Conservation (phyloP, 1,139 yeast species). For the Protomyces lactucae-debilis region DNA sequence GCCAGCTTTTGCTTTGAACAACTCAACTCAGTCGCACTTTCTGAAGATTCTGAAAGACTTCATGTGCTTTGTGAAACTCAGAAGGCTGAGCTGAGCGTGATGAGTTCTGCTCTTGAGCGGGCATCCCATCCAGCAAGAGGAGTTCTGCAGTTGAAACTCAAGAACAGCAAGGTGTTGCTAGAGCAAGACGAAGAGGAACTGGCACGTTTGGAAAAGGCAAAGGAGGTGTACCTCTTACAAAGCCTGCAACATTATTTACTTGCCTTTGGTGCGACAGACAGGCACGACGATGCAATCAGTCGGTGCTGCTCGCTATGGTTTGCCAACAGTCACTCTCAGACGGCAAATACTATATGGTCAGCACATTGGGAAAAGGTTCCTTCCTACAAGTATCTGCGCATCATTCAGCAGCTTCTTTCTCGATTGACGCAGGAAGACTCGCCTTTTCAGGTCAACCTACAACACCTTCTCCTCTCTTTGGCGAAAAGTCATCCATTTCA, state of each 20-base stretch:
- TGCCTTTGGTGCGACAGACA: slow-evolving; percentile 48
- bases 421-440: slow-evolving; percentile 51
- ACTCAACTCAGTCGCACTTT: slow-evolving; percentile 46
- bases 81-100: slow-evolving; percentile 47
- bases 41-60: slow-evolving; percentile 47
- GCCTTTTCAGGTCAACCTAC: slow-evolving; percentile 55
- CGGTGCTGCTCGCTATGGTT: slow-evolving; percentile 85
- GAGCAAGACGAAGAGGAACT: slow-evolving; percentile 50
- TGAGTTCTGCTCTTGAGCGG: slow-evolving; percentile 44
- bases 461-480: slow-evolving; percentile 48
- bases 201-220: slow-evolving; percentile 43
- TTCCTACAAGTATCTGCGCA: slow-evolving; percentile 59
- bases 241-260: slow-evolving; percentile 60
- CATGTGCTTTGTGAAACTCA: slow-evolving; percentile 44
- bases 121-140: slow-evolving; percentile 52
- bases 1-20: slow-evolving; percentile 77
- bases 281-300: slow-evolving; percentile 57
- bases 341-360: slow-evolving; percentile 37
- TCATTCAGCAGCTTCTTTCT: slow-evolving; percentile 82
- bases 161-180: slow-evolving; percentile 46
- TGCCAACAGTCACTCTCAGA: slow-evolving; percentile 49
- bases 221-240: slow-evolving; percentile 47
- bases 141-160: slow-evolving; percentile 40
- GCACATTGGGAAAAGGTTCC: slow-evolving; percentile 48
- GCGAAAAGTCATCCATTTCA: slow-evolving; percentile 71